phyloP scores from a whole-genome alignment of 208 protist species.

The Wallacemonas sp. region DNA sequence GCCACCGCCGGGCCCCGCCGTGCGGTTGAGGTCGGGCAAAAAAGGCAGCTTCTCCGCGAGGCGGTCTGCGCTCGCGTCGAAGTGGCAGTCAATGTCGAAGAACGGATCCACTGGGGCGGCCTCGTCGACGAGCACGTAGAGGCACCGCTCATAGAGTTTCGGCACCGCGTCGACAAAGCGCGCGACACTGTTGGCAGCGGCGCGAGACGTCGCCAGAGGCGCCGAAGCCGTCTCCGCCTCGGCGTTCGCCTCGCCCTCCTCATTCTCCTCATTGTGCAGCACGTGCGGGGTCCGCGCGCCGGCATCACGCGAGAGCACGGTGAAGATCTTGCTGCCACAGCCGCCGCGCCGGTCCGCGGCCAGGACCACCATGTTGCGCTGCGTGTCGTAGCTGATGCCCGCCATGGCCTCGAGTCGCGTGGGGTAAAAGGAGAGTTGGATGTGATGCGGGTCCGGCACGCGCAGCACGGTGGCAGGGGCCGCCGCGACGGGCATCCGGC shows the following conservation, averaged over 20 bases:
- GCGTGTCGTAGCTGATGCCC: constrained; percentile 41
- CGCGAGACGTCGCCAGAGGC: no score
- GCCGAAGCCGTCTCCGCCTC: no score
- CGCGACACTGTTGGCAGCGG: constrained; percentile 22
- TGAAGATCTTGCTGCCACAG: constrained; percentile 73
- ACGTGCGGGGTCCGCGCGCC: no score
- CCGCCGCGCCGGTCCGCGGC: constrained; percentile 49
- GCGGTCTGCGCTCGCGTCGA: not conserved
- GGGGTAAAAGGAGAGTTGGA: constrained; percentile 63
- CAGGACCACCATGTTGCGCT: constrained; percentile 45
- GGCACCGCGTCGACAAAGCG: constrained; percentile 62
- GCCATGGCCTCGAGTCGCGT: constrained; percentile 60
- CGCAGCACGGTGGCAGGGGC: constrained; percentile 17
- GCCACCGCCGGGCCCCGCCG: not conserved
- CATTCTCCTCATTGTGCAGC: not conserved
- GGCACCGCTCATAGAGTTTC: constrained; percentile 42
- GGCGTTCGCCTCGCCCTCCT: no score
- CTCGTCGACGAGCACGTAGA: constrained; percentile 84
- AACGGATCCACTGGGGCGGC: constrained; percentile 71
- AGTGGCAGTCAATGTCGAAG: constrained; percentile 82
- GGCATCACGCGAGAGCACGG: constrained; percentile 37
- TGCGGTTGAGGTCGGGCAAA: not conserved
- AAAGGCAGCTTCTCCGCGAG: not conserved
- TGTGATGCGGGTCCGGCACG: constrained; percentile 43
- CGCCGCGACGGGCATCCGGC: not conserved